phyloP scores from a whole-genome alignment of 805 yeast genomes.

The Kazachstania bromeliacearum region DNA sequence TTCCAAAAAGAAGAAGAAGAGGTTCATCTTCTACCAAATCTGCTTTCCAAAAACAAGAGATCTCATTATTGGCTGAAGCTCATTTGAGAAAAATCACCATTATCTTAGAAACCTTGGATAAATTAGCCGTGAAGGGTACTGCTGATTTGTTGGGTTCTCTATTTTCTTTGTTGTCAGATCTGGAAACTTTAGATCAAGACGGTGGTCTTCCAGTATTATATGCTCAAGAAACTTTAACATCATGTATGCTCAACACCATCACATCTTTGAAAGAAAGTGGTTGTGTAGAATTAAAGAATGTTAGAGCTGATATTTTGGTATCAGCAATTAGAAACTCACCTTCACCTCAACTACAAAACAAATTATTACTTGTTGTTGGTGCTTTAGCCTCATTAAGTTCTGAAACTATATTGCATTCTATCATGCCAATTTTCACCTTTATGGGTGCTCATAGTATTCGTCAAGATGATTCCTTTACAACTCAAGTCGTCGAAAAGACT shows the following conservation, averaged over 20 bases:
- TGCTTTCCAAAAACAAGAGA: constrained; percentile 58
- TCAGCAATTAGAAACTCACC: constrained; percentile 81
- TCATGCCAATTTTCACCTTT: constrained; percentile 98
- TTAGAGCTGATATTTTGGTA: constrained; percentile 85
- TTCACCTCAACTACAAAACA: constrained; percentile 92
- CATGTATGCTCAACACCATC: constrained; percentile 69
- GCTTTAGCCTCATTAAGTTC: constrained; percentile 83
- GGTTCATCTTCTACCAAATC: constrained; percentile 68
- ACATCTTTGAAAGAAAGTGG: constrained; percentile 38
- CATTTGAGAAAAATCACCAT: constrained; percentile 74
- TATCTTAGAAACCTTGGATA: constrained; percentile 70
- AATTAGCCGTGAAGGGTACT: constrained; percentile 25
- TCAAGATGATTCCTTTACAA: constrained; percentile 93
- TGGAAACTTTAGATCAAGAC: constrained; percentile 80
- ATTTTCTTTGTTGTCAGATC: constrained; percentile 58
- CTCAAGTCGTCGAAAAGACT: constrained; percentile 86
- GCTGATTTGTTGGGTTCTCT: constrained; percentile 42
- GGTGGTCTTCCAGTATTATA: constrained; percentile 86
- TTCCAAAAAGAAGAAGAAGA: constrained; percentile 71
- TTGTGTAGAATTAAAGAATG: constrained; percentile 48
- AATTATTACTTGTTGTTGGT: constrained; percentile 73
- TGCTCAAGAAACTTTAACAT: constrained; percentile 83
- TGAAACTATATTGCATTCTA: constrained; percentile 85
- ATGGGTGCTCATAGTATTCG: constrained; percentile 97
- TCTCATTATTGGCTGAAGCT: constrained; percentile 63